Conservation (phyloP, 2,329 filamentous ascomycete genomes). For the Mollisia scopiformis region DNA sequence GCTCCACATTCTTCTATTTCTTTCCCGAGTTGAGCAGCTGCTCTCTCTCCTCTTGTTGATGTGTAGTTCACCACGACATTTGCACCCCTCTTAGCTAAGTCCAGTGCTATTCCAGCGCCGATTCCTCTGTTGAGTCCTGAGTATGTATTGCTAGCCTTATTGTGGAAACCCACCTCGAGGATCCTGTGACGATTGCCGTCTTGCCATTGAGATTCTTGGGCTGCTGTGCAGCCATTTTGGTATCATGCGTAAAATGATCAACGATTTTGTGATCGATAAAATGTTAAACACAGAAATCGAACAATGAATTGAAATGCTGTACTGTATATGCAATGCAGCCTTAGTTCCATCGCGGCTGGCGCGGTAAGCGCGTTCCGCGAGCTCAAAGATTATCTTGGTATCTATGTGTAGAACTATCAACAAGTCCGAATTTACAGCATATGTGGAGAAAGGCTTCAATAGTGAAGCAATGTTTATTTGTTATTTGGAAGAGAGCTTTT, state of each 20-base stretch:
- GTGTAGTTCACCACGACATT: conserved; percentile 33
- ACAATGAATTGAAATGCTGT: no score
- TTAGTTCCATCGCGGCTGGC: neutral
- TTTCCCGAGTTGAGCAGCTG: conserved; percentile 41
- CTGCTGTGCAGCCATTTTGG: neutral
- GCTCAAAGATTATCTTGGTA: no score
- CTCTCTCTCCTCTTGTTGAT: conserved; percentile 11
- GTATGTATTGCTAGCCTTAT: no score
- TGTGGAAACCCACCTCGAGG: conserved; percentile 2
- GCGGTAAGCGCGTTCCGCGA: neutral
- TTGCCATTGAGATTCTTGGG: conserved; percentile 8
- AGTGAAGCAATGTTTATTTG: no score
- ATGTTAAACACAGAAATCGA: no score
- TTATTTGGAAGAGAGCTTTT: neutral
- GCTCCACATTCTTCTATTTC: conserved; percentile 26
- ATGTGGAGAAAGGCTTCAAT: no score
- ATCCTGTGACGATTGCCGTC: conserved; percentile 16
- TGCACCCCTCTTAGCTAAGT: conserved; percentile 50
- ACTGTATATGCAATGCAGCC: no score
- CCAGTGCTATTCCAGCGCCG: conserved; percentile 49
- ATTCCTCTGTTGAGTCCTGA: conserved; percentile 43
- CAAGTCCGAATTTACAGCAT: no score
- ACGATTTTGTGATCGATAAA: neutral
- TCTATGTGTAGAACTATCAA: no score
- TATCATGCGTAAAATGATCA: no score